Evolutionary conservation across 2,329 filamentous ascomycete species (phyloP).

Genomic region (Rachicladosporium sp.): DNA sequence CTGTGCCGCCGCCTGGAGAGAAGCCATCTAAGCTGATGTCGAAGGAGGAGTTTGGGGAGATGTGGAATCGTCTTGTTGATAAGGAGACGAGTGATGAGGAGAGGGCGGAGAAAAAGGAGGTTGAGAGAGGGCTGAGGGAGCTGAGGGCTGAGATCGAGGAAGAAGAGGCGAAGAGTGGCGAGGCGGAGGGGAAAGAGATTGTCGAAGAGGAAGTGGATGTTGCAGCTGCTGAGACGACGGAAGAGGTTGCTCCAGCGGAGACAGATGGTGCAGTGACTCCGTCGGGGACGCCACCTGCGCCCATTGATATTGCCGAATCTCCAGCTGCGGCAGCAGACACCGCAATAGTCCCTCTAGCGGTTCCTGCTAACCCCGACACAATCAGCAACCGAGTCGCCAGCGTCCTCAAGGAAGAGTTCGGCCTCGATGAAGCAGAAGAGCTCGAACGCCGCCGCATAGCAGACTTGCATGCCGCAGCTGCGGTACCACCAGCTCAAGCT

Average conservation of each 20-base stretch:
- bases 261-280: too few relatives aligned
- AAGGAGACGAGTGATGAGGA: neutral
- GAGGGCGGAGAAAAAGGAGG: slow-evolving; percentile 7
- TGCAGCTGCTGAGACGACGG: too few relatives aligned
- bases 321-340: too few relatives aligned
- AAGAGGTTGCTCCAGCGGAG: too few relatives aligned
- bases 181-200: slow-evolving; percentile 55
- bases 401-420: slow-evolving; percentile 15
- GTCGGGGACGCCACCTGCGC: too few relatives aligned
- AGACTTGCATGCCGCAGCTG: neutral
- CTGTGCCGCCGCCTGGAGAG: slow-evolving; percentile 15
- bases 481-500: neutral
- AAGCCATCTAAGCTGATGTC: slow-evolving; percentile 5
- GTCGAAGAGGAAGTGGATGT: neutral
- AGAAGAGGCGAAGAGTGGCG: slow-evolving; percentile 3
- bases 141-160: slow-evolving; percentile 8
- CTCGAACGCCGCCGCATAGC: slow-evolving; percentile 5
- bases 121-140: slow-evolving; percentile 7
- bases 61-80: neutral
- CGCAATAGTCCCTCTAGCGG: too few relatives aligned
- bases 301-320: too few relatives aligned
- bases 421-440: slow-evolving; percentile 11
- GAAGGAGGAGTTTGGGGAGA: neutral
- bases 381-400: slow-evolving; percentile 11
- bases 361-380: slow-evolving; percentile 4